Evolutionary conservation across 345 rosid genomes (phyloP).

Genomic region (Lepidium didymum): DNA sequence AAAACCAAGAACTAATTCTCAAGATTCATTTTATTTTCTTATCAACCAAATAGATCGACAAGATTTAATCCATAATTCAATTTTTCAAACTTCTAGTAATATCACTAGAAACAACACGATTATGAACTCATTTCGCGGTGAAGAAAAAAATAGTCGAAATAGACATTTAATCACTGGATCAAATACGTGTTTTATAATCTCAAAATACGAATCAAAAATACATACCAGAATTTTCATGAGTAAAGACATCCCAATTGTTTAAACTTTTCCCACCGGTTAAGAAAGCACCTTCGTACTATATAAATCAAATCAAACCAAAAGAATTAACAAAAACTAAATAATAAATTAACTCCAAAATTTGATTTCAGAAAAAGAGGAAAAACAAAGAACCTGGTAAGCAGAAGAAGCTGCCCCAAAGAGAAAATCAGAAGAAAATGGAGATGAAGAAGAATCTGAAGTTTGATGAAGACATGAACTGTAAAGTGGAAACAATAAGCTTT

Average conservation of each 20-base stretch:
- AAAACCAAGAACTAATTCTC: not conserved
- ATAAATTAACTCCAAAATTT: not conserved
- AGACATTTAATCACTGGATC: too few relatives aligned
- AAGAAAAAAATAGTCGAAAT: too few relatives aligned
- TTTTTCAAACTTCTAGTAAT: too few relatives aligned
- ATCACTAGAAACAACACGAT: too few relatives aligned
- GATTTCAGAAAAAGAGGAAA: not conserved
- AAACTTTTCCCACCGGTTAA: constrained; percentile 45
- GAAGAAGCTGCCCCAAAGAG: constrained; percentile 82
- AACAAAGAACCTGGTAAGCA: constrained; percentile 50
- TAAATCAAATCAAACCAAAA: not conserved
- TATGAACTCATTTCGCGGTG: too few relatives aligned
- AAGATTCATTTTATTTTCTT: not conserved
- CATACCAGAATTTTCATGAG: constrained; percentile 31
- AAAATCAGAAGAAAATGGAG: constrained; percentile 46
- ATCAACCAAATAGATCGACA: too few relatives aligned
- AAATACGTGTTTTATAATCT: too few relatives aligned
- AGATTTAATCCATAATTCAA: too few relatives aligned
- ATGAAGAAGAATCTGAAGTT: not conserved
- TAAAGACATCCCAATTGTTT: constrained; percentile 50
- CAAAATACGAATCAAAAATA: not conserved
- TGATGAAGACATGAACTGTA: constrained; percentile 13
- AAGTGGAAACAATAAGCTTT: constrained; percentile 6
- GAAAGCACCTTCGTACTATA: constrained; percentile 52
- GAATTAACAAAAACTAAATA: not conserved